These are phyloP conservation scores for Candida parachauliodes DNA, from an alignment of 805 yeast genomes.

Conservation along the genomic window DNA sequence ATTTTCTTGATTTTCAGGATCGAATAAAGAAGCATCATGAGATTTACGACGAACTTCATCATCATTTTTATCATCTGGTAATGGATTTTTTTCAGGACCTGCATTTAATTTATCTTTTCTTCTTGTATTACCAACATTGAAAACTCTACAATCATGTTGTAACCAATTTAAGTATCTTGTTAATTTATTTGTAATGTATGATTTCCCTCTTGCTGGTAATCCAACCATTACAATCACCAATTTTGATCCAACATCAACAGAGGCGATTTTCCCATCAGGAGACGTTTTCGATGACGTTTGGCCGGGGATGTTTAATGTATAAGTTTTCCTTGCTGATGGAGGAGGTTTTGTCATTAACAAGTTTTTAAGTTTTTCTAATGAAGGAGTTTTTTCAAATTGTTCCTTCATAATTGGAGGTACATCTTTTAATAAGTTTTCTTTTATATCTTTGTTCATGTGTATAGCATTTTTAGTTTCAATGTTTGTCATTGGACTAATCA, in stretches of 20 bases:
- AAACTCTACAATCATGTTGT: constrained; percentile 84
- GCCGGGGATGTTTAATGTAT: constrained; percentile 90
- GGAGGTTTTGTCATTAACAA: constrained; percentile 34
- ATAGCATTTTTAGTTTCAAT: constrained; percentile 3
- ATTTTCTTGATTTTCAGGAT: constrained; percentile 68
- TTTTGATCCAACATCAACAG: constrained; percentile 72
- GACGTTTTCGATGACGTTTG: constrained; percentile 76
- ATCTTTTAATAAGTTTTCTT: constrained; percentile 30
- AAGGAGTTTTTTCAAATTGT: constrained; percentile 39
- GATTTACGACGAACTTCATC: constrained; percentile 18
- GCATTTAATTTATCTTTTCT: constrained; percentile 60
- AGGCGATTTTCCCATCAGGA: constrained; percentile 67
- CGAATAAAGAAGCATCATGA: constrained; percentile 83
- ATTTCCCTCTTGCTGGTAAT: constrained; percentile 90
- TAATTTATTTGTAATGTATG: constrained; percentile 86
- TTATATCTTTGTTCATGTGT: constrained; percentile 18
- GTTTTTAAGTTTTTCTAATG: constrained; percentile 35
- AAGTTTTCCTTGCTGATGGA: constrained; percentile 54
- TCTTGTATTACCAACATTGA: constrained; percentile 94
- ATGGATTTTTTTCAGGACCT: constrained; percentile 70
- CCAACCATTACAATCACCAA: constrained; percentile 97
- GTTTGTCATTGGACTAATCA: constrained; percentile 3
- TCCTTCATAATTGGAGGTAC: constrained; percentile 32
- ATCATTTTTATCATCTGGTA: constrained; percentile 40
- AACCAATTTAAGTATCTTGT: constrained; percentile 91